A percentile compares a stretch with the other conserved stretches of the same genome.
Evolutionary conservation across 495 filamentous ascomycete genomes (phyloP).

Genomic region (Penicillium bovifimosum): DNA sequence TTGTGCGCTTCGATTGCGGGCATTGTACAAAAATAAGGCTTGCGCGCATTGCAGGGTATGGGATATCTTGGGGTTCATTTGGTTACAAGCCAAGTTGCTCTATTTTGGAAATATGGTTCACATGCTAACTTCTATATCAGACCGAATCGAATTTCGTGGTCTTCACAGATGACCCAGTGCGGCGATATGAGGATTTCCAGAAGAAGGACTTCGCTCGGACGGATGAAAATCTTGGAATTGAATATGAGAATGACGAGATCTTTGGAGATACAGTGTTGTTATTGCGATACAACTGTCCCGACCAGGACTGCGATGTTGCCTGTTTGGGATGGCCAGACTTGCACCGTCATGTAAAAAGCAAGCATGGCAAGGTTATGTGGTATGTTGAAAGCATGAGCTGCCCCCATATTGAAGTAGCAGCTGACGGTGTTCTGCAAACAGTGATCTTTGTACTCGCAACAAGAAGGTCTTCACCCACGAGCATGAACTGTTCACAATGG

Average conservation of each 20-base stretch:
- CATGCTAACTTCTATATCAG: conserved; percentile 31
- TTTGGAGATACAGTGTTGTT: conserved; percentile 81
- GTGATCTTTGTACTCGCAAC: conserved; percentile 84
- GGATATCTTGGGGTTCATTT: conserved; percentile 5
- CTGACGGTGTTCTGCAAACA: conserved; percentile 15
- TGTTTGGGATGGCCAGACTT: conserved; percentile 91
- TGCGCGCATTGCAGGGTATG: conserved; percentile 90
- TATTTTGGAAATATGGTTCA: neutral
- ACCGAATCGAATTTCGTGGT: conserved; percentile 78
- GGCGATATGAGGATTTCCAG: conserved; percentile 77
- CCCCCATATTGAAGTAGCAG: neutral
- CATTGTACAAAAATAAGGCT: conserved; percentile 89
- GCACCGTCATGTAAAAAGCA: conserved; percentile 78
- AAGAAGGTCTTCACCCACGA: conserved; percentile 99
- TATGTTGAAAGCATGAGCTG: conserved; percentile 29
- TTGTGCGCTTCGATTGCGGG: conserved; percentile 80
- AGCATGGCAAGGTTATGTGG: conserved; percentile 88
- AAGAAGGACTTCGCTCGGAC: conserved; percentile 63
- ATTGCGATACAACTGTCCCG: conserved; percentile 94
- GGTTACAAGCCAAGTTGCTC: conserved; percentile 2
- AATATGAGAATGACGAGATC: conserved; percentile 80
- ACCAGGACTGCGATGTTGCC: conserved; percentile 75
- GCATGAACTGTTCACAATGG: conserved; percentile 84
- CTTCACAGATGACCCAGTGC: conserved; percentile 77
- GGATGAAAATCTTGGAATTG: conserved; percentile 82